Evolutionary conservation across 1,284 basidiomycete species (phyloP).

Genomic region (Lentinula novae-zelandiae): DNA sequence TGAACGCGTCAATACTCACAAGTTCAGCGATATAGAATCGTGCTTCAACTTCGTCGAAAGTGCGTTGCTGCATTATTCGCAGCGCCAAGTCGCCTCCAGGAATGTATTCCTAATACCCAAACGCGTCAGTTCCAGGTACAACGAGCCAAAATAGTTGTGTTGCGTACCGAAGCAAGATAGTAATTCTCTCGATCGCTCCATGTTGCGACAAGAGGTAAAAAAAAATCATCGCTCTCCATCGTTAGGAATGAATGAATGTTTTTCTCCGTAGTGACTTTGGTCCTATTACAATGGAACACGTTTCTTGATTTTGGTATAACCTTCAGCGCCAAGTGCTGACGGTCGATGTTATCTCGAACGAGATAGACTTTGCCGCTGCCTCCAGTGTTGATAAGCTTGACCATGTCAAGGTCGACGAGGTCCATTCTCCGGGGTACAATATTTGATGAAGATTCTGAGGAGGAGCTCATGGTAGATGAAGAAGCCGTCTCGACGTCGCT

Average conservation of each 20-base stretch:
- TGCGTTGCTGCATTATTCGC: constrained; percentile 16
- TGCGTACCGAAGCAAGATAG: constrained; percentile 23
- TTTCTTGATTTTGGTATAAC: constrained; percentile 20
- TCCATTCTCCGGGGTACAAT: constrained; percentile 2
- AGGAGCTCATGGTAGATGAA: not conserved
- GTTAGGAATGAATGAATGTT: constrained; percentile 16
- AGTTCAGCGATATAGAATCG: constrained; percentile 21
- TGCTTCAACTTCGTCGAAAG: constrained; percentile 16
- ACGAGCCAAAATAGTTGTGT: not conserved
- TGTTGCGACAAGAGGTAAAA: constrained; percentile 19
- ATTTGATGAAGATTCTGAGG: constrained; percentile 1
- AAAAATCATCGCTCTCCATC: constrained; percentile 12
- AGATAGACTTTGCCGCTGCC: constrained; percentile 20
- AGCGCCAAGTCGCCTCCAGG: constrained; percentile 22
- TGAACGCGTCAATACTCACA: constrained; percentile 14
- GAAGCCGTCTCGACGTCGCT: constrained; percentile 1
- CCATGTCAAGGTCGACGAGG: constrained; percentile 18
- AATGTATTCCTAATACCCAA: constrained; percentile 18
- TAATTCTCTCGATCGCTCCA: constrained; percentile 23
- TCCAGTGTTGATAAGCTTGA: constrained; percentile 22
- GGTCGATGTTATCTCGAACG: constrained; percentile 17
- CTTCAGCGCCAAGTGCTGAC: constrained; percentile 21
- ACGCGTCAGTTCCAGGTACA: not conserved
- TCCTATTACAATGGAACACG: not conserved
- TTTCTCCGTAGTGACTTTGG: constrained; percentile 16